A percentile compares a stretch with the other conserved stretches of the same genome.
Conservation (phyloP, 2,329 filamentous ascomycete genomes). For the Ophiostoma sp. region DNA sequence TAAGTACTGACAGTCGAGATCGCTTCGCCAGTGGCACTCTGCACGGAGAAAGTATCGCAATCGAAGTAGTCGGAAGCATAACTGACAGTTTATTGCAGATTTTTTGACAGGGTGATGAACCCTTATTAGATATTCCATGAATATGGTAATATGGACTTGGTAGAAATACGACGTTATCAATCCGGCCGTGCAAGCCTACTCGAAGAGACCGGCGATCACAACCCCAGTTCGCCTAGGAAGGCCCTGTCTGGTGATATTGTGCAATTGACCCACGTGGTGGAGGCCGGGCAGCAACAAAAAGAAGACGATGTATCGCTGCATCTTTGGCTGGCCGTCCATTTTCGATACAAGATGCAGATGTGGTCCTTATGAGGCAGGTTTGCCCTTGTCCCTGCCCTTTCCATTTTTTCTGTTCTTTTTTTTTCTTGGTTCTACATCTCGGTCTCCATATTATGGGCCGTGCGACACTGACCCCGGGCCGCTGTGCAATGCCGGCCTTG, state of each 20-base stretch:
- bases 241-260: constrained; percentile 3
- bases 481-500: background rate
- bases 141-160: background rate
- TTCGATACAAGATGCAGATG: background rate
- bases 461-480: background rate
- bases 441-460: background rate
- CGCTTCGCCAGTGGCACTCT: background rate
- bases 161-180: background rate
- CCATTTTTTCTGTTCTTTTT: background rate
- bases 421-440: background rate
- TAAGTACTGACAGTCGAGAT: background rate
- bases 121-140: background rate
- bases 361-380: background rate
- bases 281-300: background rate
- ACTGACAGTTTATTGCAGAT: background rate
- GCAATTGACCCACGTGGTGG: constrained; percentile 16
- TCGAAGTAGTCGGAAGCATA: background rate
- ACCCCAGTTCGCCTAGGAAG: background rate
- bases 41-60: background rate
- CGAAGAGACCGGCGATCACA: background rate
- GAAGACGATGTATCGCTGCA: constrained; percentile 4
- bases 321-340: background rate
- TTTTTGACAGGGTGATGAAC: background rate
- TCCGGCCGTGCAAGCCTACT: background rate
- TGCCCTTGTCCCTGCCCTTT: background rate